Percentiles rank a stretch among this genome's conserved stretches.
These are phyloP conservation scores for Brassica juncea DNA, from an alignment of 345 rosid species.

Conservation along the genomic window DNA sequence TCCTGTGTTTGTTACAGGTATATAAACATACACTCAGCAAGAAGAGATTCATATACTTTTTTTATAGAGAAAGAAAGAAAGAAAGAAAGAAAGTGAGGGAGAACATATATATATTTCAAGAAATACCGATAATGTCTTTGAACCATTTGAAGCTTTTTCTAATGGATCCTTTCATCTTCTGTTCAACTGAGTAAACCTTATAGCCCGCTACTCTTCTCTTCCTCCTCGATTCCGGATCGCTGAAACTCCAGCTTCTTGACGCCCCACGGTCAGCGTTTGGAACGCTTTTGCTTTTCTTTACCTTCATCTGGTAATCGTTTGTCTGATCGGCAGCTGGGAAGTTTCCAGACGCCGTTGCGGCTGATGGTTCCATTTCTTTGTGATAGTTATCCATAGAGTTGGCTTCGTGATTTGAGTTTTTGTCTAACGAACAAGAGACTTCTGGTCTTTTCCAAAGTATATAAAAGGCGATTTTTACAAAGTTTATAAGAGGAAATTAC, in stretches of 20 bases:
- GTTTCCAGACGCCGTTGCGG: conserved; percentile 1
- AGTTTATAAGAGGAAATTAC: conserved; percentile 13
- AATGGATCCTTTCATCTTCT: conserved; percentile 85
- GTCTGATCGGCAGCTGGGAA: conserved; percentile 26
- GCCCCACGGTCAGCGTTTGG: conserved; percentile 36
- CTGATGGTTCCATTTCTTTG: conserved; percentile 24
- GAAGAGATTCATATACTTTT: conserved; percentile 9
- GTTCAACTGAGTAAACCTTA: conserved; percentile 78
- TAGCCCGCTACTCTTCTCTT: conserved; percentile 88
- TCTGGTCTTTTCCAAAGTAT: conserved; percentile 20
- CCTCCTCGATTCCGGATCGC: conserved; percentile 87
- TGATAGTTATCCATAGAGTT: conserved; percentile 19
- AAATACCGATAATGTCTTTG: conserved; percentile 51
- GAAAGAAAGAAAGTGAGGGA: not conserved
- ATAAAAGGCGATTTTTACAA: conserved; percentile 1
- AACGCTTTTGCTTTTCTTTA: conserved; percentile 39
- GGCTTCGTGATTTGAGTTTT: conserved; percentile 17
- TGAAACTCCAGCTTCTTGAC: conserved; percentile 65
- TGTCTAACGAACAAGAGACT: conserved; percentile 30
- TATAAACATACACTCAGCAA: conserved; percentile 8
- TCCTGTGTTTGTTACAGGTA: conserved; percentile 26
- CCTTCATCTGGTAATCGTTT: conserved; percentile 26
- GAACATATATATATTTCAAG: not conserved
- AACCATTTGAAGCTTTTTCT: conserved; percentile 90
- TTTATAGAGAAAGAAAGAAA: not conserved